A percentile compares a stretch with the other conserved stretches of the same genome.
phyloP scores from a whole-genome alignment of 805 yeast genomes.

The Ogataea methylovora region DNA sequence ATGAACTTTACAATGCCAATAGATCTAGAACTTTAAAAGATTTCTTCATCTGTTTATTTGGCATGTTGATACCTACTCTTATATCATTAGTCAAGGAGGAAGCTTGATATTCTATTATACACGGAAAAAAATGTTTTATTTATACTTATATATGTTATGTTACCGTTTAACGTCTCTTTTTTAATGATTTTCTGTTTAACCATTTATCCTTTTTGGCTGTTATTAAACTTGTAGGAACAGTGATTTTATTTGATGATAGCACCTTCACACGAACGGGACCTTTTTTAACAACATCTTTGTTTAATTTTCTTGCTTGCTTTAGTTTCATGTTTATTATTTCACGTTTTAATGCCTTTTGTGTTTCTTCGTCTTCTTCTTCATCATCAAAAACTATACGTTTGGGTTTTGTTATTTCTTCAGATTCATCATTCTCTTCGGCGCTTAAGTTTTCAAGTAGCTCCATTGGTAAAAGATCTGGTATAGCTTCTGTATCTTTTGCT shows the following conservation, averaged over 20 bases:
- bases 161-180: background rate
- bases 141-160: background rate
- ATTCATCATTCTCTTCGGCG: slow-evolving; percentile 4
- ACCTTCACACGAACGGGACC: slow-evolving; percentile 37
- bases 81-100: slow-evolving; percentile 19
- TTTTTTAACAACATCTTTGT: slow-evolving; percentile 21
- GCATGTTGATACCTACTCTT: slow-evolving; percentile 22
- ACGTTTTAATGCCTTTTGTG: slow-evolving; percentile 10
- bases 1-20: slow-evolving; percentile 26
- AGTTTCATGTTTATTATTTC: slow-evolving; percentile 15
- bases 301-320: slow-evolving; percentile 25
- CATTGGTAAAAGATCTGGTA: slow-evolving; percentile 31
- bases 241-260: slow-evolving; percentile 6
- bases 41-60: slow-evolving; percentile 13
- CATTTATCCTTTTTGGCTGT: slow-evolving; percentile 18
- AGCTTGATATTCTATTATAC: slow-evolving; percentile 2
- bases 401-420: slow-evolving; percentile 5
- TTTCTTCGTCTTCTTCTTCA: slow-evolving; percentile 21
- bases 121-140: background rate
- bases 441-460: slow-evolving; percentile 28
- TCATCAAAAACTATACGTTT: slow-evolving; percentile 10
- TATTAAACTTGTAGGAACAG: slow-evolving; percentile 16
- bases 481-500: slow-evolving; percentile 7
- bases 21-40: slow-evolving; percentile 2
- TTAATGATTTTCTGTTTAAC: slow-evolving; percentile 15